These are phyloP conservation scores for Phanerochaete carnosa DNA, from an alignment of 768 basidiomycete species.

Conservation along the genomic window DNA sequence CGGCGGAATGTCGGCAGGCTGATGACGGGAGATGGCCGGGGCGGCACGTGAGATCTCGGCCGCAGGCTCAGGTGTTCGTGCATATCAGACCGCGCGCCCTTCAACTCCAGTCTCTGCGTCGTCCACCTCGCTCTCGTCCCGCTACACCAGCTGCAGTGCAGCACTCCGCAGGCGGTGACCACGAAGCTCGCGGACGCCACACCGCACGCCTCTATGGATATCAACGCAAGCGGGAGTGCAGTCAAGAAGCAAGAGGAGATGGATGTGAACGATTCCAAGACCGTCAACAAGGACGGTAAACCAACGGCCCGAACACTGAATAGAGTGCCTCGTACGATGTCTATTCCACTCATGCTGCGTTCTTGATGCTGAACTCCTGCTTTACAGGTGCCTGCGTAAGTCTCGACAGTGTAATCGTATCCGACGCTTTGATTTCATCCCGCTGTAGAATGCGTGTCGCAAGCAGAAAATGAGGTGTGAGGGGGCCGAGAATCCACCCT, in stretches of 20 bases:
- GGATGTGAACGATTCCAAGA: conserved; percentile 42
- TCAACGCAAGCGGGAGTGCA: conserved; percentile 16
- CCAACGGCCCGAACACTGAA: conserved; percentile 77
- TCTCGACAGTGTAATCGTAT: conserved; percentile 7
- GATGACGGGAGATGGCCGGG: conserved; percentile 3
- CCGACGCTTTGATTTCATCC: conserved; percentile 8
- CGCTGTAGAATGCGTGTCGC: conserved; percentile 81
- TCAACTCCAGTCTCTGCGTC: neutral
- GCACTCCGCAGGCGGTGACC: neutral
- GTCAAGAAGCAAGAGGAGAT: conserved; percentile 63
- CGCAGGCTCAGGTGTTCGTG: conserved; percentile 5
- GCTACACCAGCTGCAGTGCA: neutral
- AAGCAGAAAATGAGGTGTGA: conserved; percentile 98
- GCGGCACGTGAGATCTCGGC: conserved; percentile 1
- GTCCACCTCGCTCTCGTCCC: conserved; percentile 3
- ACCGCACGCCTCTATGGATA: conserved; percentile 18
- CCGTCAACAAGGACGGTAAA: conserved; percentile 59
- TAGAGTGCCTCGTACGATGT: conserved; percentile 74
- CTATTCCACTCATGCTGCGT: conserved; percentile 2
- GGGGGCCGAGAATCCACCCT: conserved; percentile 96
- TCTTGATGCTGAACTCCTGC: conserved; percentile 5
- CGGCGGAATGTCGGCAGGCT: conserved; percentile 1
- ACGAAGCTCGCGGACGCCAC: neutral
- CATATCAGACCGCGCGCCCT: conserved; percentile 1
- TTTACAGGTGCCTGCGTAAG: conserved; percentile 75